Conservation (phyloP, 2,329 filamentous ascomycete genomes). For the Fusarium sp. region DNA sequence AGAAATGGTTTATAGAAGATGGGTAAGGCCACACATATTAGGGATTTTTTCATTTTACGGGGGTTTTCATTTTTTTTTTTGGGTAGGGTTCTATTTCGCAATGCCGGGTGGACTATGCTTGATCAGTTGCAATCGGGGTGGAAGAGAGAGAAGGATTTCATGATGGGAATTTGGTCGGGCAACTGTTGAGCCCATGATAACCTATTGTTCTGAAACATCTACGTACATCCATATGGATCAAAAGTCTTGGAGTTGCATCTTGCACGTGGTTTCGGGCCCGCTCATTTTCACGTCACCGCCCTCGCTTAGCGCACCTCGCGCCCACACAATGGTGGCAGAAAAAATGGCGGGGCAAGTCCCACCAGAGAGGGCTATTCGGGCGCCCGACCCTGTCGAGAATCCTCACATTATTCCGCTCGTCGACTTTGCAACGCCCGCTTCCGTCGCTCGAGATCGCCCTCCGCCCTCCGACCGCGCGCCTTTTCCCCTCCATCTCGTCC, state of each 20-base stretch:
- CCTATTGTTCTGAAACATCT: constrained; percentile 7
- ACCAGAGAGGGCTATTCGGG: constrained; percentile 58
- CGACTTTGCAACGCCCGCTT: constrained; percentile 47
- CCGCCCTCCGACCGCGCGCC: constrained; percentile 31
- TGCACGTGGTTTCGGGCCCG: constrained; percentile 6
- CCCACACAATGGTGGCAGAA: constrained; percentile 58
- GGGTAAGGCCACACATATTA: constrained; percentile 7
- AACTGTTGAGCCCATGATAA: constrained; percentile 21
- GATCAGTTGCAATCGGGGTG: background rate
- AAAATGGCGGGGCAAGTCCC: constrained; percentile 58
- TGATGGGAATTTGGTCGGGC: constrained; percentile 7
- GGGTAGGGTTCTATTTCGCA: background rate
- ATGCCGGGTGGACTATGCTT: background rate
- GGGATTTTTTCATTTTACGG: constrained; percentile 14
- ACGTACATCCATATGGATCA: constrained; percentile 10
- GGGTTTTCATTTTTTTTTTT: constrained; percentile 6
- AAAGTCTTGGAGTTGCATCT: constrained; percentile 27
- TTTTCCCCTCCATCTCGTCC: background rate
- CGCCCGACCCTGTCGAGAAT: constrained; percentile 51
- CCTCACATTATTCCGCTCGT: constrained; percentile 51
- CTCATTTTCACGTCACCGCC: constrained; percentile 52
- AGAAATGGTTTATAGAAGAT: constrained; percentile 29
- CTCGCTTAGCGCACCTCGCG: constrained; percentile 62
- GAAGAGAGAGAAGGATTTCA: constrained; percentile 2
- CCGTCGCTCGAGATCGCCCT: constrained; percentile 45